Base-by-base conservation (phyloP, 2,329 filamentous ascomycete species). In the Graphium sp. region DNA sequence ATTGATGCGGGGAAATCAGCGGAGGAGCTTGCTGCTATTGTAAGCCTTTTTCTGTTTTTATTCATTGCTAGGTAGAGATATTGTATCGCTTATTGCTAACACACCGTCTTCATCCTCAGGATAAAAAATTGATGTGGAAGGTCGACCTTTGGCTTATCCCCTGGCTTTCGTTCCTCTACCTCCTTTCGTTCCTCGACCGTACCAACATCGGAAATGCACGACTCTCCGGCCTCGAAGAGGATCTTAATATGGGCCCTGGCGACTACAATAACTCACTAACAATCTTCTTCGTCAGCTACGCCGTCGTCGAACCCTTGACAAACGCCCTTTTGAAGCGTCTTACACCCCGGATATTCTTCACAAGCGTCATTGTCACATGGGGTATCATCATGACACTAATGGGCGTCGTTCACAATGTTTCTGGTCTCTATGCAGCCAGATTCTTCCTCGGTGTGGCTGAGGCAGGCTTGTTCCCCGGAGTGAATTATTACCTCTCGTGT, bases 401-500 rank as follows among this genome's bases (percentile, higher is more conserved):
- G 63, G 74, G 75, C 3, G 66, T 80, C 26, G 63, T 71, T 4
- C 55, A 62, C 29, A 73, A 66, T 41, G 77, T 65, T 53, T 61
- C 60, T 1, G 71, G 71, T 0, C 53, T 82, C 11, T 69, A 79
- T 58, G 67, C 74, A 3, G 69, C 71, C 6, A 62, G 70, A 21
- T 74, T 64, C 65, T 82, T 82, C 41, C 58, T 87, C 1, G 80
- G 80, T 15, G 53, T 85, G 14, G 66, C 66, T 11, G 81, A 89
- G 47, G 71, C 80, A 7, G 80, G 79, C 6, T 58, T 87, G 0
- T 83, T 81, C 42, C 78, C 78, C 0, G 76, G 75, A 2, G 68
- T 84, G 11, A 79, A 78, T 39, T 87, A 83, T 48, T 84, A 84
- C 44, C 62, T 89, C 0, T 79, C 73, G 0, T 85, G 78, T 45